Base-by-base conservation (phyloP, 441 rosid species). In the Pelargonium cotyledonis region DNA sequence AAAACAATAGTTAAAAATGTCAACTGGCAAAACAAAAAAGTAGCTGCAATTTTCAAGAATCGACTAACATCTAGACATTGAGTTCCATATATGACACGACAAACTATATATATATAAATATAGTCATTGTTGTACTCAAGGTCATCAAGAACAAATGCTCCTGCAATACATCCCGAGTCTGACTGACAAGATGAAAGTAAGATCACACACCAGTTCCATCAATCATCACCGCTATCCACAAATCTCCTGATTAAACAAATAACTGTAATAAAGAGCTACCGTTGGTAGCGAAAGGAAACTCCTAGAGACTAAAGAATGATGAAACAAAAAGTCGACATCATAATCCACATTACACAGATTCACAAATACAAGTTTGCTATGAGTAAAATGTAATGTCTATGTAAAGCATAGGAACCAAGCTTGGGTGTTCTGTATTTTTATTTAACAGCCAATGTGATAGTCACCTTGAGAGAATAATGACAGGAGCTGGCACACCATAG, bases 321-420 rank as follows among this genome's bases (percentile, higher is more conserved):
- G 21, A 53, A n/a, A 18, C 23, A 58, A 19, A 21, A 58, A 19
- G 51, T 46, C 43, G 10, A 40, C n/a, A 58, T 58, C 63, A 46
- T 68, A 62, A 78, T 61, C 72, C 65, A 62, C 21, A 18, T 74
- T 78, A 80, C 82, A 83, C 61, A 41, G 40, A 74, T 70, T 75
- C 78, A 73, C 63, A 75, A 77, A 75, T 75, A 83, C 79, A 83
- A 79, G 76, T 63, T 75, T 76, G 74, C 65, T 38, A 49, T 78
- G 75, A 74, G 70, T 80, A 73, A 75, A 72, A 68, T 66, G 73
- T 66, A 80, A 80, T 67, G 78, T 73, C 80, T 79, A 84, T 77
- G 77, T 80, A 85, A 82, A 21, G 68, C 58, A 76, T 38, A 53
- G 51, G 66, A 71, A 76, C 70, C 77, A 78, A 72, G 76, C 77